Percentiles rank a stretch among this genome's conserved stretches.
phyloP scores from a whole-genome alignment of 768 basidiomycete genomes.

The Mycena capillaripes region DNA sequence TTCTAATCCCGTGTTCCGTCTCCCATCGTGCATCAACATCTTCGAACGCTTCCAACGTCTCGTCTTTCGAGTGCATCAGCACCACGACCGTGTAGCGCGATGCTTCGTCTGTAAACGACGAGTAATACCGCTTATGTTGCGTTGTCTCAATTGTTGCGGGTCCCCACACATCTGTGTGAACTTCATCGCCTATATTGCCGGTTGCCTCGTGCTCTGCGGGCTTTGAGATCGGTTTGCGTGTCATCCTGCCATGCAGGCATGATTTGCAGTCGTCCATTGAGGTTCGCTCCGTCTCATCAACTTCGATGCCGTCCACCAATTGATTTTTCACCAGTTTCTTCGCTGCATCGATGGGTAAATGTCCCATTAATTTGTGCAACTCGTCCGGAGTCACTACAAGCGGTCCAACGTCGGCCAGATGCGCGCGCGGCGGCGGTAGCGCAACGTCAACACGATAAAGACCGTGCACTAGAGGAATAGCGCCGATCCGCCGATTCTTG shows the following conservation, averaged over 20 bases:
- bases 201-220: constrained; percentile 34
- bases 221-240: constrained; percentile 42
- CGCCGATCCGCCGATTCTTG: constrained; percentile 1
- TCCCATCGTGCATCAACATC: constrained; percentile 39
- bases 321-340: constrained; percentile 42
- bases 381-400: constrained; percentile 37
- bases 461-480: constrained; percentile 6
- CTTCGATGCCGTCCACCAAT: constrained; percentile 43
- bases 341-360: constrained; percentile 40
- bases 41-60: constrained; percentile 42
- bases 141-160: constrained; percentile 42
- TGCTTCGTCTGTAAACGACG: constrained; percentile 51
- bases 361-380: constrained; percentile 45
- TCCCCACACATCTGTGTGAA: constrained; percentile 55
- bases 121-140: constrained; percentile 42
- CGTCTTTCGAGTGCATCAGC: constrained; percentile 45
- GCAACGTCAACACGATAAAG: constrained; percentile 20
- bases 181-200: constrained; percentile 43
- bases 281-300: constrained; percentile 37
- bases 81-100: constrained; percentile 39
- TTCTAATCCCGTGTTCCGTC: constrained; percentile 39
- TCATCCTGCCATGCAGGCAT: constrained; percentile 48
- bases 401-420: neutral
- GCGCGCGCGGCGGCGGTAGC: neutral
- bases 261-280: constrained; percentile 41